Base-by-base conservation (phyloP, 306 rosid species). In the Prosopis cineraria region DNA sequence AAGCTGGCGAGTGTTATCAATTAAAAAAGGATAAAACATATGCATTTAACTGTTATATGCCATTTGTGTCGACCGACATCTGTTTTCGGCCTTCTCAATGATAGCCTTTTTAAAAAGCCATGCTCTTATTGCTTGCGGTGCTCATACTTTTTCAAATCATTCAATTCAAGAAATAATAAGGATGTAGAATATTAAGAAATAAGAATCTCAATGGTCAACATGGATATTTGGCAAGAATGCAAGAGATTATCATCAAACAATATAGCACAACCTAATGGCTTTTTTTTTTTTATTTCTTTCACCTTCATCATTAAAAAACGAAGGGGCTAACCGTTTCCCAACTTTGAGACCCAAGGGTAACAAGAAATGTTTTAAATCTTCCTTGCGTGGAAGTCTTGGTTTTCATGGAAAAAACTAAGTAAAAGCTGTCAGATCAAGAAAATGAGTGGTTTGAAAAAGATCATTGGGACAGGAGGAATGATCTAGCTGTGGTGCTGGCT, bases 231-330 rank as follows among this genome's bases (percentile, higher is more conserved):
- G 11, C 6, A 62, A 64, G 79, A 19, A 64, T 43, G 72, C 75
- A 13, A 79, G 68, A 75, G 52, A 62, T 55, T 39, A 45, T 79
- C 70, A 76, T 79, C 77, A 43, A 65, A n/a, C n/a, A n/a, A 71
- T 53, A 75, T 31, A 71, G 48, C 60, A 70, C 70, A 25, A 11
- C 68, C 29, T 6, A 34, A 27, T 62, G 4, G 24, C 6, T 48
- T 48, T 52, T 65, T 40, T n/a, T 4, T 20, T n/a, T 4, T n/a
- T n/a, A n/a, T 11, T n/a, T 22, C 33, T 39, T 39, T 22, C 50
- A 25, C n/a, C 36, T 22, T 14, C n/a, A 39, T 20, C 68, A 33
- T 31, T 63, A 0, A 17, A 62, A 62, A 14, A 30, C 16, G 24
- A 31, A 31, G 25, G 30, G 34, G 64, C 11, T 59, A 37, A 29